Percentiles rank a stretch among this genome's conserved stretches.
Evolutionary conservation across 495 filamentous ascomycete genomes (phyloP).

Genomic region (Daldinia decipiens): DNA sequence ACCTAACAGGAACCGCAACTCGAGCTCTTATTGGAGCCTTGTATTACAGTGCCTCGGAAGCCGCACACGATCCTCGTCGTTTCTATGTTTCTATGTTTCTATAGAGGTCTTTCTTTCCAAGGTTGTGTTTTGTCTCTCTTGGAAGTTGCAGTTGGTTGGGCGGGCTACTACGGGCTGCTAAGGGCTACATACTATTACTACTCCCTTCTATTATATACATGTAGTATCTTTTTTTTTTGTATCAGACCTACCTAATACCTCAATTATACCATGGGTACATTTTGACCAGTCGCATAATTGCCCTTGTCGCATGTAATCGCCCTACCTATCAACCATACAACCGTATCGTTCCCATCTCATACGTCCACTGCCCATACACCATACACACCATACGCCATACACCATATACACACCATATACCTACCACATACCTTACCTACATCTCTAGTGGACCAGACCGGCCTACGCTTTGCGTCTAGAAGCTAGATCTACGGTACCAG

Average conservation of each 20-base stretch:
- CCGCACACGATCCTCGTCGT: slow-evolving; percentile 37
- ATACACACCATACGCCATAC: slow-evolving; percentile 18
- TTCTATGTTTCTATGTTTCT: slow-evolving; percentile 11
- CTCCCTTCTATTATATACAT: background rate
- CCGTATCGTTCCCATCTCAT: slow-evolving; percentile 11
- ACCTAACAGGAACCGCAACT: slow-evolving; percentile 30
- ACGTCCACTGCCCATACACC: slow-evolving; percentile 14
- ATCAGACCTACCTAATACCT: background rate
- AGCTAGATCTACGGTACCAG: slow-evolving; percentile 37
- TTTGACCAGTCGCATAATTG: slow-evolving; percentile 30
- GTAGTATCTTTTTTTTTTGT: slow-evolving; percentile 5
- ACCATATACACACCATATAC: slow-evolving; percentile 13
- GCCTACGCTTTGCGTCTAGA: slow-evolving; percentile 3
- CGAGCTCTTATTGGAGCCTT: slow-evolving; percentile 35
- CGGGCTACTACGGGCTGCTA: background rate
- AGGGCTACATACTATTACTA: slow-evolving; percentile 2
- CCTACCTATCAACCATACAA: slow-evolving; percentile 3
- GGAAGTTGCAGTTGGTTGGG: background rate
- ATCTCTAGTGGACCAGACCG: slow-evolving; percentile 28
- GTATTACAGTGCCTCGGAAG: slow-evolving; percentile 38
- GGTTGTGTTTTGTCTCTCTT: background rate
- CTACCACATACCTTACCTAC: slow-evolving; percentile 27
- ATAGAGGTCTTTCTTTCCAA: slow-evolving; percentile 14
- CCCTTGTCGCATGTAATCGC: slow-evolving; percentile 12
- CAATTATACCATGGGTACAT: background rate